These are phyloP conservation scores for Marasmius oreades DNA, from an alignment of 1,284 basidiomycete species.

Conservation along the genomic window DNA sequence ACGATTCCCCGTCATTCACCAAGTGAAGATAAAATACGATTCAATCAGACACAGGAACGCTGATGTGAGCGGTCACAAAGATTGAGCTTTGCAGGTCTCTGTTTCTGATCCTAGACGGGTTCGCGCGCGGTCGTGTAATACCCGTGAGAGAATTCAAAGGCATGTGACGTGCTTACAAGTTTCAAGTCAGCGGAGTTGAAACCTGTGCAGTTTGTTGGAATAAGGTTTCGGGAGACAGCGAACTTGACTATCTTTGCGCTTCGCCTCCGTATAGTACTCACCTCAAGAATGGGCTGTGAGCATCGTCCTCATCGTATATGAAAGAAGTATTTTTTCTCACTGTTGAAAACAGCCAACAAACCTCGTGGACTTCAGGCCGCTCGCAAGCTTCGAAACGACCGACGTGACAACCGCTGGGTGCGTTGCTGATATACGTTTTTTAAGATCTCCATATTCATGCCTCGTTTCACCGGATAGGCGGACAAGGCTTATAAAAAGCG, in stretches of 20 bases:
- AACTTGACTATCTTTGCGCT: background rate
- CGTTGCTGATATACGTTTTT: slow-evolving; percentile 26
- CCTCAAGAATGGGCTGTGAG: slow-evolving; percentile 79
- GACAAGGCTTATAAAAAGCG: slow-evolving; percentile 99
- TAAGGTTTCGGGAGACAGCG: slow-evolving; percentile 10
- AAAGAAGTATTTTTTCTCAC: slow-evolving; percentile 9
- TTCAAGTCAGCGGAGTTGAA: slow-evolving; percentile 1
- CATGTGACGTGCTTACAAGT: background rate
- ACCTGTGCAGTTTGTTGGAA: slow-evolving; percentile 1
- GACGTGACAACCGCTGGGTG: slow-evolving; percentile 97
- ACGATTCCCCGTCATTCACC: no score
- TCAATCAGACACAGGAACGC: no score
- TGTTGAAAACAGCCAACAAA: slow-evolving; percentile 74
- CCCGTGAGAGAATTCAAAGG: background rate
- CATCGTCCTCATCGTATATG: slow-evolving; percentile 24
- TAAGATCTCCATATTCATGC: slow-evolving; percentile 5
- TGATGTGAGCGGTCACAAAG: no score
- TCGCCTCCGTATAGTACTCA: slow-evolving; percentile 31
- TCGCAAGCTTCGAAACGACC: slow-evolving; percentile 94
- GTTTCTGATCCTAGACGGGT: no score
- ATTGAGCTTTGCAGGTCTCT: no score
- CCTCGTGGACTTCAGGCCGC: slow-evolving; percentile 99
- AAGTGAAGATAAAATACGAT: no score
- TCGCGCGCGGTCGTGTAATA: background rate
- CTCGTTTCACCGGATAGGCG: slow-evolving; percentile 53